Evolutionary conservation across 768 basidiomycete genomes (phyloP).

Genomic region (Leccinum arenicola): DNA sequence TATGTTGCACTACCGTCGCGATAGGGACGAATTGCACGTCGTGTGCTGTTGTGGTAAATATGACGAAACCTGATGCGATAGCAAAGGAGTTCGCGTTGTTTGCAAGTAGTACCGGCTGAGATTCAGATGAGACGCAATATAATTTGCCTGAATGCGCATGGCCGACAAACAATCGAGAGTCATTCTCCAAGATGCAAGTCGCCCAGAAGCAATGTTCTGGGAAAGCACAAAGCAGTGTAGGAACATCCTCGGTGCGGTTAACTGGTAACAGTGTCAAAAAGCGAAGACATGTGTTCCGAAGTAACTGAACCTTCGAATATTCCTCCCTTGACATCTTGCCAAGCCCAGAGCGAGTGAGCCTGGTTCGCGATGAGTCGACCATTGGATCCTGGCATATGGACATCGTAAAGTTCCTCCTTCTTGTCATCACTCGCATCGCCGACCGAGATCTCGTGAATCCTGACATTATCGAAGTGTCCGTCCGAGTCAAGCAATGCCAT

Average conservation of each 20-base stretch:
- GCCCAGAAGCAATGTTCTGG: conserved; percentile 59
- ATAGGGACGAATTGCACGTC: conserved; percentile 70
- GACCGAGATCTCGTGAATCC: conserved; percentile 21
- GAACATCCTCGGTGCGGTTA: conserved; percentile 16
- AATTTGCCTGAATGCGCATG: conserved; percentile 66
- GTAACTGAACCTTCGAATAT: conserved; percentile 41
- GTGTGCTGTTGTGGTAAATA: conserved; percentile 83
- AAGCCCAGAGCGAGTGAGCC: conserved; percentile 26
- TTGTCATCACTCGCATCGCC: not conserved
- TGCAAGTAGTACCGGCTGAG: conserved; percentile 37
- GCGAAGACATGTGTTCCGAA: not conserved
- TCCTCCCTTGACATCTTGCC: conserved; percentile 48
- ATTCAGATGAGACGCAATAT: conserved; percentile 40
- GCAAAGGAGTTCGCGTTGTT: conserved; percentile 70
- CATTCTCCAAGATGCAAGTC: conserved; percentile 25
- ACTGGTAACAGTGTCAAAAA: conserved; percentile 16
- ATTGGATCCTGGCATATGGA: conserved; percentile 37
- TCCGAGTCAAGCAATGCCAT: conserved; percentile 43
- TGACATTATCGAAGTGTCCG: conserved; percentile 33
- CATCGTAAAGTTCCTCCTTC: conserved; percentile 5
- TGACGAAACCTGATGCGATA: conserved; percentile 69
- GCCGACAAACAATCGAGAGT: conserved; percentile 51
- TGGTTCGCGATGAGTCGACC: conserved; percentile 44
- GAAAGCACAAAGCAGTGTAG: conserved; percentile 38
- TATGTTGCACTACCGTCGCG: conserved; percentile 9